Evolutionary conservation across 768 basidiomycete species (phyloP), one percentile per base, ranked within the genome.

Genomic region (Lactarius vividus): DNA sequence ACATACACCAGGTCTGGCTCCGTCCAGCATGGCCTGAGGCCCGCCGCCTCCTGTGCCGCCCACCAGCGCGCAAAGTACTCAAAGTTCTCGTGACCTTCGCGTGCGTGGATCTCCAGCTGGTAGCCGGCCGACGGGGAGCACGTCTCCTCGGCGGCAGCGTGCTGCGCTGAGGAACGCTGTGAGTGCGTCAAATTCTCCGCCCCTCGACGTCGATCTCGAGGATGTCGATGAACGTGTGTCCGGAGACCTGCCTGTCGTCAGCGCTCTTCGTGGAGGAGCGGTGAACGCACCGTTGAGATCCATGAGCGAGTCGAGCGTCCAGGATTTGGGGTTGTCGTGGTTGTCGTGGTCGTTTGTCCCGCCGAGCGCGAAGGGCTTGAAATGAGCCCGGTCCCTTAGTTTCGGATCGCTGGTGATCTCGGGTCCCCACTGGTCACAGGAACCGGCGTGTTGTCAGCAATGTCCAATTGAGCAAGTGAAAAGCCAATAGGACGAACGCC

Each of bases 161-260:
- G 85, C n/a, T 13, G 81, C 77, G 2, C 4, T 73, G 55, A 87
- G 71, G 54, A 86, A 74, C 2, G 80, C 71, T 0, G 78, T 74
- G 6, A 91, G 75, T 0, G 85, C 83, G 55, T 85, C 82, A 73
- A 85, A 90, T 71, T 91, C 89, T 74, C 80, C 81, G 42, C 85
- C 31, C 82, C 70, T 91, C 89, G 29, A 88, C 83, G 73, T 91
- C 89, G 62, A 91, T 76, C 74, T 89, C 87, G 64, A 89, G 81
- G 68, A 90, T 81, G 68, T 91, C 89, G 62, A 90, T 85, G 70
- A 85, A 85, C 26, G 76, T 77, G 71, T 90, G 89, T n/a, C 84
- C 85, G 84, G 59, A 15, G 11, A 4, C 10, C 10, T 35, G 4
- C 33, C 33, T 35, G 33, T 10, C 33, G 1, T 35, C 10, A 35